Evolutionary conservation across 2,329 filamentous ascomycete species (phyloP).

Genomic region (Colletotrichum sp.): DNA sequence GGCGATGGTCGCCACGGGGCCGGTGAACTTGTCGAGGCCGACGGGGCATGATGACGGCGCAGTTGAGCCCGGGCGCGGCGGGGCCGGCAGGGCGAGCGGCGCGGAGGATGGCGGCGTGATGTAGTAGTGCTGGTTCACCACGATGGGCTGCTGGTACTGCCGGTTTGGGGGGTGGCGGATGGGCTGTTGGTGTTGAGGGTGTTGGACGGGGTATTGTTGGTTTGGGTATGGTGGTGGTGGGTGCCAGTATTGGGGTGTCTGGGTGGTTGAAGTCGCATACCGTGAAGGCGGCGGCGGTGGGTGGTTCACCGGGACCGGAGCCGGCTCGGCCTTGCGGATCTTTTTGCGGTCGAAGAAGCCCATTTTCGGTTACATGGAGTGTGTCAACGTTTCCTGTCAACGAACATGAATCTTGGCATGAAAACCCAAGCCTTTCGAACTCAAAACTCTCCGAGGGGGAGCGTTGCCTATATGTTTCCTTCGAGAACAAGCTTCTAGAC

Average conservation of each 20-base stretch:
- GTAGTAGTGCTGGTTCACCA: conserved; percentile 61
- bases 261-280: conserved; percentile 4
- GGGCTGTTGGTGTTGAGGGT: conserved; percentile 24
- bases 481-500: background rate
- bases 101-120: conserved; percentile 27
- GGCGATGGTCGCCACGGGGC: conserved; percentile 48
- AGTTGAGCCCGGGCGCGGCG: background rate
- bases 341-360: conserved; percentile 33
- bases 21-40: conserved; percentile 39
- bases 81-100: background rate
- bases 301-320: conserved; percentile 23
- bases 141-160: conserved; percentile 40
- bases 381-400: background rate
- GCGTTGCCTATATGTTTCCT: background rate
- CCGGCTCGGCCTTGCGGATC: conserved; percentile 21
- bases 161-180: conserved; percentile 18
- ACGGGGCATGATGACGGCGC: conserved; percentile 21
- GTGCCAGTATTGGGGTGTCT: conserved; percentile 1
- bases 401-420: background rate
- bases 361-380: conserved; percentile 23
- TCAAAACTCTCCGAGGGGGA: background rate
- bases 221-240: conserved; percentile 1
- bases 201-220: conserved; percentile 8
- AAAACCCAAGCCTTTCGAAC: background rate
- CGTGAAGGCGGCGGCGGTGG: background rate